A percentile compares a stretch with the other conserved stretches of the same genome.
phyloP scores from a whole-genome alignment of 805 yeast species.

The Candida mattraensis region DNA sequence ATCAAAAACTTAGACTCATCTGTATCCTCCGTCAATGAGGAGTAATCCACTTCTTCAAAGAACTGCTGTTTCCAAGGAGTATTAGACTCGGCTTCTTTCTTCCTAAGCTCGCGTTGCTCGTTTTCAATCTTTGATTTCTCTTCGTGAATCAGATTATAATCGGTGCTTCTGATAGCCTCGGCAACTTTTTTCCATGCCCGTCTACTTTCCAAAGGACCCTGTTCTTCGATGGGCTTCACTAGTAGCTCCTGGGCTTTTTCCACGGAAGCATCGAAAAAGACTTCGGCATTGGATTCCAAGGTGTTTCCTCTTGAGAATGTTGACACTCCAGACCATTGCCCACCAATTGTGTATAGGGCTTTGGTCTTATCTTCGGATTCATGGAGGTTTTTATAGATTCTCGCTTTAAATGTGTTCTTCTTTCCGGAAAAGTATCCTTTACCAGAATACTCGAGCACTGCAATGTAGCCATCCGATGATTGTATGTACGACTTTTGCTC shows the following conservation, averaged over 20 bases:
- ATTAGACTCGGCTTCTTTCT: slow-evolving; percentile 65
- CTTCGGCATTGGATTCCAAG: slow-evolving; percentile 44
- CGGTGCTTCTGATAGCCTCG: slow-evolving; percentile 73
- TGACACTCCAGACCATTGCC: slow-evolving; percentile 90
- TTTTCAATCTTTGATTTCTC: slow-evolving; percentile 82
- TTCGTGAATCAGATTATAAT: slow-evolving; percentile 70
- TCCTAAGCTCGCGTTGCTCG: slow-evolving; percentile 79
- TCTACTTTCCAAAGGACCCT: slow-evolving; percentile 79
- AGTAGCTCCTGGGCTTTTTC: slow-evolving; percentile 51
- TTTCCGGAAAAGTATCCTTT: slow-evolving; percentile 95
- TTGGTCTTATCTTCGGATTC: slow-evolving; percentile 50
- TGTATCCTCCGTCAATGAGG: slow-evolving; percentile 27
- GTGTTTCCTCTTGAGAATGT: slow-evolving; percentile 57
- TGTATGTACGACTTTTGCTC: slow-evolving; percentile 88
- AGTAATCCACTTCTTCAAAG: slow-evolving; percentile 58
- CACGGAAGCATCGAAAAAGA: slow-evolving; percentile 64
- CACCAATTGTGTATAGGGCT: slow-evolving; percentile 75
- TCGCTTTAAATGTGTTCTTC: slow-evolving; percentile 88
- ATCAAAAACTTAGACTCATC: slow-evolving; percentile 39
- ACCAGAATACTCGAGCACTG: slow-evolving; percentile 79
- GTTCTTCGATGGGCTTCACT: slow-evolving; percentile 83
- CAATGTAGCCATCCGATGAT: slow-evolving; percentile 72
- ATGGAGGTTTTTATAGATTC: slow-evolving; percentile 60
- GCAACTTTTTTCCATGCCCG: slow-evolving; percentile 91
- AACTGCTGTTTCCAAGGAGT: slow-evolving; percentile 76